Evolutionary conservation across 768 basidiomycete species (phyloP).

Genomic region (Udeniomyces megalosporus): DNA sequence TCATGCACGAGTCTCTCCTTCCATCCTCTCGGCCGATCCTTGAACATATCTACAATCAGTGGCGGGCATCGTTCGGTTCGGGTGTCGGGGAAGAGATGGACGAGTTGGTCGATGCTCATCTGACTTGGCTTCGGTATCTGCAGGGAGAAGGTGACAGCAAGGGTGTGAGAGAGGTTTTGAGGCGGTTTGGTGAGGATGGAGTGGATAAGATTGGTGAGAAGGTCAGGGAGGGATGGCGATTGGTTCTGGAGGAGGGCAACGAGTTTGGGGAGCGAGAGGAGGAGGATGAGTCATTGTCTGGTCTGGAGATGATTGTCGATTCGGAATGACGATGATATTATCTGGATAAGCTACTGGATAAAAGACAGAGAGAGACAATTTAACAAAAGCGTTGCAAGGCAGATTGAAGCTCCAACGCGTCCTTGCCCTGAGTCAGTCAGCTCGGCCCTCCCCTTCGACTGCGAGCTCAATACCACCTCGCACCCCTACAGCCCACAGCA

Average conservation of each 20-base stretch:
- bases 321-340: too few relatives aligned
- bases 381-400: too few relatives aligned
- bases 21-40: neutral
- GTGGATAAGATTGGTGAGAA: neutral
- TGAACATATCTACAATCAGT: constrained; percentile 3
- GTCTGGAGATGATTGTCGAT: constrained; percentile 6
- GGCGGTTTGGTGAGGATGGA: neutral
- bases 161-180: constrained; percentile 6
- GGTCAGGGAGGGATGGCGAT: constrained; percentile 8
- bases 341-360: too few relatives aligned
- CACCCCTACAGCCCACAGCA: too few relatives aligned
- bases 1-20: constrained; percentile 12
- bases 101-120: neutral
- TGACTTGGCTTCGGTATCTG: constrained; percentile 9
- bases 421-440: too few relatives aligned
- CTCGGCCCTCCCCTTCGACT: too few relatives aligned
- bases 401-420: too few relatives aligned
- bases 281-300: neutral
- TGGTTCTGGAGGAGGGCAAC: constrained; percentile 4
- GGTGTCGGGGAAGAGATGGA: neutral
- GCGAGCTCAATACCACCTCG: too few relatives aligned
- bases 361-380: too few relatives aligned
- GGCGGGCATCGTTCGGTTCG: neutral
- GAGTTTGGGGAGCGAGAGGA: neutral
- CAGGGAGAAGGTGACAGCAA: neutral